Conservation (phyloP, 2,329 filamentous ascomycete species). For the Blastomyces parvus region DNA sequence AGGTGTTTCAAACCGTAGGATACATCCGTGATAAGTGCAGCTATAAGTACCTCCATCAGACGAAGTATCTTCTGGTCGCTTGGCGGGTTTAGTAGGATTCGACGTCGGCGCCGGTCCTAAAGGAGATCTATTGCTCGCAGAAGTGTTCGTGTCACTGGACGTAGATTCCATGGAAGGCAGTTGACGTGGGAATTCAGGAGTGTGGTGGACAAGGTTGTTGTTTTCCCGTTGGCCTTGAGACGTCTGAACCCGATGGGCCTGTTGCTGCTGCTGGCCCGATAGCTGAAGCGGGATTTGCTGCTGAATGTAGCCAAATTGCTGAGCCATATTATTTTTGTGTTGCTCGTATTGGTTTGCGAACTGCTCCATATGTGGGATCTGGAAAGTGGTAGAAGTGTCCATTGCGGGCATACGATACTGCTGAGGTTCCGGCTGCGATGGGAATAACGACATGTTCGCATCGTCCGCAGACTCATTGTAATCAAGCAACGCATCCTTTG, state of each 20-base stretch:
- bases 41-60: constrained; percentile 87
- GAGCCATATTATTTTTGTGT: constrained; percentile 1
- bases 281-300: constrained; percentile 11
- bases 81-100: constrained; percentile 26
- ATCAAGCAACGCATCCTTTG: constrained; percentile 81
- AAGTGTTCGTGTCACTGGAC: constrained; percentile 41
- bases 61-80: constrained; percentile 53
- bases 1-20: constrained; percentile 77
- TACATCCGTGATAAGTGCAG: constrained; percentile 89
- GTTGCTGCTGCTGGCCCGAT: constrained; percentile 16
- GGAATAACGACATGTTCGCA: constrained; percentile 60
- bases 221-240: constrained; percentile 20
- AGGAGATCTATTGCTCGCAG: constrained; percentile 15
- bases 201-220: constrained; percentile 34
- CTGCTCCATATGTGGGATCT: constrained; percentile 16
- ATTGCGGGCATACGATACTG: constrained; percentile 12
- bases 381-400: constrained; percentile 32
- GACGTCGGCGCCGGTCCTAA: constrained; percentile 28
- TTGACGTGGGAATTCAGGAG: constrained; percentile 50
- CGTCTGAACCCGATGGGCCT: constrained; percentile 19
- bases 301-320: constrained; percentile 20
- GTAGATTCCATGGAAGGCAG: constrained; percentile 55
- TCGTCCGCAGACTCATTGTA: constrained; percentile 68
- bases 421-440: constrained; percentile 44
- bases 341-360: constrained; percentile 10